Conservation (phyloP, 1,139 yeast genomes). For the Debaryomyces sp. region DNA sequence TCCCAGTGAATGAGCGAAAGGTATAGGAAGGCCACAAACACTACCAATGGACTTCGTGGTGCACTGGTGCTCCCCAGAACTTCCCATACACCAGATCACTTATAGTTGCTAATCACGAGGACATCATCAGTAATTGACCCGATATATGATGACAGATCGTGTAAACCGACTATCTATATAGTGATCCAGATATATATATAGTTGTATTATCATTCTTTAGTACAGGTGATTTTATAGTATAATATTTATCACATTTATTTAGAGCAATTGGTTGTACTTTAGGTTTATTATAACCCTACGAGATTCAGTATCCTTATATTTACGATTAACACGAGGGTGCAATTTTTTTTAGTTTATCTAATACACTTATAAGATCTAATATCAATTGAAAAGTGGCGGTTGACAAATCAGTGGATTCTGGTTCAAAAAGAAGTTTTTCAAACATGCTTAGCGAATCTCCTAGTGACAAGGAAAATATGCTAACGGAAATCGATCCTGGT, state of each 20-base stretch:
- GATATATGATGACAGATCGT: not conserved
- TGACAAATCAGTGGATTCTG: conserved; percentile 14
- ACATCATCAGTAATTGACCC: not conserved
- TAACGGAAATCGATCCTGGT: conserved; percentile 10
- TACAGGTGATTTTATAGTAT: not conserved
- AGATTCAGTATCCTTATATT: not conserved
- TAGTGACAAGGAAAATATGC: conserved; percentile 15
- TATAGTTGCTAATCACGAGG: conserved; percentile 2
- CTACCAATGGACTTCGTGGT: not conserved
- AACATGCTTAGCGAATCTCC: conserved; percentile 17
- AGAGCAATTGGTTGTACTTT: not conserved
- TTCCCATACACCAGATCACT: not conserved
- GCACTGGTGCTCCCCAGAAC: not conserved
- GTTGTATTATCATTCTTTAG: not conserved
- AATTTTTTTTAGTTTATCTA: not conserved
- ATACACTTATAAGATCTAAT: conserved; percentile 1
- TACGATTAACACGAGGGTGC: not conserved
- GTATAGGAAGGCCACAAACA: too few relatives aligned
- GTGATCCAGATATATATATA: not conserved
- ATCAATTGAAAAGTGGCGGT: conserved; percentile 8
- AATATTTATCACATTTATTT: not conserved
- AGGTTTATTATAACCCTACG: not conserved
- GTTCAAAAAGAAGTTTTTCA: conserved; percentile 16
- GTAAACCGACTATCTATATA: not conserved
- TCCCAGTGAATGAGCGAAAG: not conserved